Evolutionary conservation across 148 eudicot species (phyloP), one percentile per base, ranked within the genome.

Genomic region (Chenopodium suecicum): DNA sequence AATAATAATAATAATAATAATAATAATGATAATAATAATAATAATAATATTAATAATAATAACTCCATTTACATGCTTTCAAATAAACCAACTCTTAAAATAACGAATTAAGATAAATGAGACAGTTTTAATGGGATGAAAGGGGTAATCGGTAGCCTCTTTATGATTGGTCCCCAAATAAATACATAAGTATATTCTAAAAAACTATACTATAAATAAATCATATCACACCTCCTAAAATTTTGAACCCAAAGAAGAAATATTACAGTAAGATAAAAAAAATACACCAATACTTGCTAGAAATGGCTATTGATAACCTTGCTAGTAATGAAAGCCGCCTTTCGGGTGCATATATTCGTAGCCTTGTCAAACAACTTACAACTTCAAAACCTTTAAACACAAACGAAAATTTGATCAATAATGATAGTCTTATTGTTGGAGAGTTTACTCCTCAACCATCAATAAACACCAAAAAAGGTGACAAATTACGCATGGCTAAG

Each of bases 301-400:
- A 81, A 58, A 82, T 85, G 87, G 87, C 87, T 73, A 85, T 85
- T 78, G 84, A 81, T 17, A 85, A 85, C 79, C 87, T 85, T 52
- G 76, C 76, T 23, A 85, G 41, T 60, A 66, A 85, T 23, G 82
- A 81, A 29, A 62, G 82, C 83, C 92, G 86, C 78, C 89, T 90
- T 73, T 93, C 97, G 16, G 90, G 95, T 62, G 94, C 97, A 27
- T 93, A 91, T 85, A 93, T 94, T 68, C 92, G 93, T 60, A 89
- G 78, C 86, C 92, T 94, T 68, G 93, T 93, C 32, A 94, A 94
- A n/a, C 92, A 93, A 66, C 88, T 92, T 70, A 77, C 95, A 72
- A 82, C 76, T 37, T 37, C 84, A 37, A 84, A 84, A 19, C 80
- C 86, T 86, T 67, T 44, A 65, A 64, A 71, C 62, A 78, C 79